Conservation (phyloP, 1,139 yeast species). For the Nadsonia commutata region DNA sequence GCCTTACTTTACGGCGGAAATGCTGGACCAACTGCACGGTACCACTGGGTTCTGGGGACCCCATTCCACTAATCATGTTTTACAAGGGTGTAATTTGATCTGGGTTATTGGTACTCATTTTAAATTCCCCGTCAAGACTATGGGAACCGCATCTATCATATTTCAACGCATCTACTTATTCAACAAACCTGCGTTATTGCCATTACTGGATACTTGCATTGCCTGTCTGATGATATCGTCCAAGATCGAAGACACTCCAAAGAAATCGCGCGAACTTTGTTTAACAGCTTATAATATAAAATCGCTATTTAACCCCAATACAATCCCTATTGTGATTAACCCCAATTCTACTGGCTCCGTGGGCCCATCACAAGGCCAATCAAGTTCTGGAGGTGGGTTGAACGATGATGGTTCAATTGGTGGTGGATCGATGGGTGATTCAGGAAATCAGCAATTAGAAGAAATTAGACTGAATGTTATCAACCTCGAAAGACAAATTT, state of each 20-base stretch:
- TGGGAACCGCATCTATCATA: background rate
- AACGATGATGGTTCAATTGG: background rate
- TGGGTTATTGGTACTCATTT: background rate
- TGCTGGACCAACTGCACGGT: background rate
- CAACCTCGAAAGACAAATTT: constrained; percentile 46
- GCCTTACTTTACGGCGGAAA: background rate
- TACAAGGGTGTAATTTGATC: background rate
- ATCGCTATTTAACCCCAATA: constrained; percentile 7
- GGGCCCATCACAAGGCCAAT: background rate
- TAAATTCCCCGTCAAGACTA: background rate
- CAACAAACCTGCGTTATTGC: background rate
- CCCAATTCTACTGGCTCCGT: constrained; percentile 1
- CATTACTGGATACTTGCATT: constrained; percentile 15
- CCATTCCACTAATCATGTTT: background rate
- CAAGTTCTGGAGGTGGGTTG: background rate
- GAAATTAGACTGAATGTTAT: constrained; percentile 13
- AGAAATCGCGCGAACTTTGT: constrained; percentile 51
- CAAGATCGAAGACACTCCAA: constrained; percentile 81
- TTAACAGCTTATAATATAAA: constrained; percentile 7
- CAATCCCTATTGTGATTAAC: background rate
- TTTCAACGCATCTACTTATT: background rate
- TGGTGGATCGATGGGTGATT: background rate
- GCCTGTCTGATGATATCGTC: constrained; percentile 69
- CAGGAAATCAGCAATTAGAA: constrained; percentile 7
- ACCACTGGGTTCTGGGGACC: background rate